phyloP scores from a whole-genome alignment of 1,139 yeast species.

The Yamadazyma aaseri region DNA sequence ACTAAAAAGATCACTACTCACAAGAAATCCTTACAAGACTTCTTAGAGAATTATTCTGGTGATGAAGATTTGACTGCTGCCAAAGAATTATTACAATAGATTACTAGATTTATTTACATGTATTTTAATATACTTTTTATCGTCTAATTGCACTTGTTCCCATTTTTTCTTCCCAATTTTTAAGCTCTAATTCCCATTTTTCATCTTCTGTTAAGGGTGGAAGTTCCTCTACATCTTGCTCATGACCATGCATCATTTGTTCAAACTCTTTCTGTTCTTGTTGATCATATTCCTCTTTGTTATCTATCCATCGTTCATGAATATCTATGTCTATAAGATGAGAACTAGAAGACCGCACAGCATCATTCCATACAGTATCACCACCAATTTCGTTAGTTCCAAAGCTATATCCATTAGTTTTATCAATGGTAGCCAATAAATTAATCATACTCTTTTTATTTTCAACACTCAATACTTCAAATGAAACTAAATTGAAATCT shows the following conservation, averaged over 20 bases:
- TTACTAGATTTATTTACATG: neutral
- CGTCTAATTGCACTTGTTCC: conserved; percentile 9
- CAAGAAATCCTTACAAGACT: conserved; percentile 40
- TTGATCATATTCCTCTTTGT: conserved; percentile 72
- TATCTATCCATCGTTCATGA: conserved; percentile 95
- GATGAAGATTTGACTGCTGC: conserved; percentile 50
- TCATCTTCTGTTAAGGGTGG: conserved; percentile 54
- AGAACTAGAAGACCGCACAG: conserved; percentile 72
- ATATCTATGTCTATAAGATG: conserved; percentile 61
- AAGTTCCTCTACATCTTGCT: conserved; percentile 23
- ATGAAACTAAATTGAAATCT: conserved; percentile 84
- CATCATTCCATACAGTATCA: conserved; percentile 94
- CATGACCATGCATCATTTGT: conserved; percentile 24
- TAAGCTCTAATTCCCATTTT: conserved; percentile 68
- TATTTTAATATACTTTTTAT: neutral
- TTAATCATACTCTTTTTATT: conserved; percentile 90
- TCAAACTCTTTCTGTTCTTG: conserved; percentile 49
- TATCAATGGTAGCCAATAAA: conserved; percentile 73
- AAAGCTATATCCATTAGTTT: conserved; percentile 89
- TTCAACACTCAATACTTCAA: conserved; percentile 87
- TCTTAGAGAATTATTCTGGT: conserved; percentile 35
- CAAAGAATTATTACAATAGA: conserved; percentile 20
- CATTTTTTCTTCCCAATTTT: conserved; percentile 47
- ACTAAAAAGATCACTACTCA: conserved; percentile 52
- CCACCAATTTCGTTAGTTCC: conserved; percentile 95